Evolutionary conservation across 2,329 filamentous ascomycete species (phyloP).

Genomic region (Hypoxylon sp.): DNA sequence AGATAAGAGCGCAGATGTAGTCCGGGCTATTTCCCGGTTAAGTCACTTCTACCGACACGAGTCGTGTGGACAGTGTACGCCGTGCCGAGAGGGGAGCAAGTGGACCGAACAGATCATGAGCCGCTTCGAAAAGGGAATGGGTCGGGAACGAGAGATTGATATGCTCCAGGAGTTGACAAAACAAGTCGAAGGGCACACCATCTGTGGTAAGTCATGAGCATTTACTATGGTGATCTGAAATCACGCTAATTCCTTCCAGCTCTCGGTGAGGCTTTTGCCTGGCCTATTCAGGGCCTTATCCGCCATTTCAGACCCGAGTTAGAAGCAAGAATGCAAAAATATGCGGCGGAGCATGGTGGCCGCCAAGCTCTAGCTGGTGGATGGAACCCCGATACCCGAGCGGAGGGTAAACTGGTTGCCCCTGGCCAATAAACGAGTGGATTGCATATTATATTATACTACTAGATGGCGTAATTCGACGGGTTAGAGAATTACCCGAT

Average conservation of each 20-base stretch:
- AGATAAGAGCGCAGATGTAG: slow-evolving; percentile 97
- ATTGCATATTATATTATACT: slow-evolving; percentile 32
- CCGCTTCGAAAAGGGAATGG: slow-evolving; percentile 92
- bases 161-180: slow-evolving; percentile 99
- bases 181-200: slow-evolving; percentile 99
- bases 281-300: slow-evolving; percentile 98
- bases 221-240: not conserved
- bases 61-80: slow-evolving; percentile 97
- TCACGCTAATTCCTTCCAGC: slow-evolving; percentile 64
- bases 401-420: slow-evolving; percentile 86
- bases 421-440: slow-evolving; percentile 82
- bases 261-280: slow-evolving; percentile 96
- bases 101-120: slow-evolving; percentile 99
- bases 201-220: slow-evolving; percentile 79
- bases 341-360: slow-evolving; percentile 79
- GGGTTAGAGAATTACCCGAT: slow-evolving; percentile 28
- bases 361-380: slow-evolving; percentile 82
- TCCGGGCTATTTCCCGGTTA: slow-evolving; percentile 92
- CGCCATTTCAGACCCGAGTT: slow-evolving; percentile 97
- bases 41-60: slow-evolving; percentile 99
- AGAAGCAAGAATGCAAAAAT: slow-evolving; percentile 89
- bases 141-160: slow-evolving; percentile 92
- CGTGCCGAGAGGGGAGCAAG: slow-evolving; percentile 98
- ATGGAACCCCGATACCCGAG: slow-evolving; percentile 81
- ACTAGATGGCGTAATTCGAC: slow-evolving; percentile 38